Percentiles rank a stretch among this genome's conserved stretches.
These are phyloP conservation scores for Fomitopsis betulina DNA, from an alignment of 1,284 basidiomycete species.

Conservation along the genomic window DNA sequence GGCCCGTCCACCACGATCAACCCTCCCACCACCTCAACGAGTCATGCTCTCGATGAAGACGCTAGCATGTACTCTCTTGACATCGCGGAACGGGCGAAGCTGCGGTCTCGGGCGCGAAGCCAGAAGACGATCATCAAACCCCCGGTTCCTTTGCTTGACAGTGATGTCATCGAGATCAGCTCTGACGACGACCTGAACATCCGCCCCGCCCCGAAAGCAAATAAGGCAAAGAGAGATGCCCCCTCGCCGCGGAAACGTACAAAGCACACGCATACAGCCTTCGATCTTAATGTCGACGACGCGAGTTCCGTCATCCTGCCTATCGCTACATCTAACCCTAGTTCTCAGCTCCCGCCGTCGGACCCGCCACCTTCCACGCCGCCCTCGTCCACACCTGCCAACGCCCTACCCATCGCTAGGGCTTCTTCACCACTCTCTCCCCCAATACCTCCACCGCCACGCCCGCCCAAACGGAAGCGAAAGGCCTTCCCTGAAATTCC, in stretches of 20 bases:
- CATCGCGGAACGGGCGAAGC: constrained; percentile 44
- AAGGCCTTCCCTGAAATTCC: constrained; percentile 18
- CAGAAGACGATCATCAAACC: constrained; percentile 17
- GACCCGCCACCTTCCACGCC: constrained; percentile 25
- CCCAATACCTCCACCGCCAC: constrained; percentile 22
- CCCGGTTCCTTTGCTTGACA: background rate
- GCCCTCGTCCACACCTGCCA: constrained; percentile 8
- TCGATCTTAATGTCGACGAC: constrained; percentile 4
- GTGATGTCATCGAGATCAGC: constrained; percentile 28
- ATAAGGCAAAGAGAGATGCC: constrained; percentile 11
- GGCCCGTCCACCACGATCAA: constrained; percentile 1
- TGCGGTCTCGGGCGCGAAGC: constrained; percentile 31
- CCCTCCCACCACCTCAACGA: constrained; percentile 5
- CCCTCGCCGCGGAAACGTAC: constrained; percentile 6
- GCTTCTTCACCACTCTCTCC: constrained; percentile 24
- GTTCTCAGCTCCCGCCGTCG: constrained; percentile 29
- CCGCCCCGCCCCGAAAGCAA: constrained; percentile 11
- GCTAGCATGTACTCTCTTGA: constrained; percentile 20
- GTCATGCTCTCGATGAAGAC: background rate
- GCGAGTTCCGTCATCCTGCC: constrained; percentile 25
- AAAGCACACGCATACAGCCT: constrained; percentile 4
- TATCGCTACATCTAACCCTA: constrained; percentile 24
- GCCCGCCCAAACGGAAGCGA: constrained; percentile 21
- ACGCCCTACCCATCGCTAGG: background rate
- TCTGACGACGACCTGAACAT: constrained; percentile 25